phyloP scores from a whole-genome alignment of 495 filamentous ascomycete species.

The Aspergillus baeticus region DNA sequence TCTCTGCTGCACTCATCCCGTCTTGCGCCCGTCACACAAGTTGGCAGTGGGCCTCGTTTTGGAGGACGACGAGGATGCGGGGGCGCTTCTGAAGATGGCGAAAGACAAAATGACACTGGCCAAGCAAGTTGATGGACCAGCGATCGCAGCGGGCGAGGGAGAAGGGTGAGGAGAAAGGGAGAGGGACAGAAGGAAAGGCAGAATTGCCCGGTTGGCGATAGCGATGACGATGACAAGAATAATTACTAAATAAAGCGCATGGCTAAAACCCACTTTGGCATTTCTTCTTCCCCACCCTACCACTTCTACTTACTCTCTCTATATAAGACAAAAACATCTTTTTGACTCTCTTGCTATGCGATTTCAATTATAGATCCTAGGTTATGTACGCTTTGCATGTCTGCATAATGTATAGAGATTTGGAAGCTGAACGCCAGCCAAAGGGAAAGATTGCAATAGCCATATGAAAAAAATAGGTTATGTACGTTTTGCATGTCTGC shows the following conservation, averaged over 20 bases:
- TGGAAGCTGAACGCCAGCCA: neutral
- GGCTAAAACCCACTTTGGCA: constrained; percentile 7
- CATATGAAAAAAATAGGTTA: neutral
- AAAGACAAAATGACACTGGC: neutral
- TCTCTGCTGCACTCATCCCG: constrained; percentile 44
- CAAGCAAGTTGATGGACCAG: neutral
- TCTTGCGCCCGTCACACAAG: constrained; percentile 25
- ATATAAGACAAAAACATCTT: neutral
- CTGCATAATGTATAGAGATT: neutral
- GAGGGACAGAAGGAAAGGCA: constrained; percentile 4
- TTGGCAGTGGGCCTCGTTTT: constrained; percentile 10
- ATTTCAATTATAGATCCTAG: neutral
- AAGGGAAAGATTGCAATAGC: neutral
- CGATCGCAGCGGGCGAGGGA: neutral
- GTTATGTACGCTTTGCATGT: neutral
- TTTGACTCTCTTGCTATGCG: neutral
- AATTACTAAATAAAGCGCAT: constrained; percentile 4
- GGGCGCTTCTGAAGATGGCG: neutral
- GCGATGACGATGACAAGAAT: constrained; percentile 9
- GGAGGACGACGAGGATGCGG: constrained; percentile 2
- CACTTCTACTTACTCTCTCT: neutral
- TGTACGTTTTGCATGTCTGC: neutral
- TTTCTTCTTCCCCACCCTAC: neutral
- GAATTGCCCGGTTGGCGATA: constrained; percentile 3
- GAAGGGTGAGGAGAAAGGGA: neutral